Conservation (phyloP, 2,329 filamentous ascomycete genomes). For the Trichoderma brevicompactum region DNA sequence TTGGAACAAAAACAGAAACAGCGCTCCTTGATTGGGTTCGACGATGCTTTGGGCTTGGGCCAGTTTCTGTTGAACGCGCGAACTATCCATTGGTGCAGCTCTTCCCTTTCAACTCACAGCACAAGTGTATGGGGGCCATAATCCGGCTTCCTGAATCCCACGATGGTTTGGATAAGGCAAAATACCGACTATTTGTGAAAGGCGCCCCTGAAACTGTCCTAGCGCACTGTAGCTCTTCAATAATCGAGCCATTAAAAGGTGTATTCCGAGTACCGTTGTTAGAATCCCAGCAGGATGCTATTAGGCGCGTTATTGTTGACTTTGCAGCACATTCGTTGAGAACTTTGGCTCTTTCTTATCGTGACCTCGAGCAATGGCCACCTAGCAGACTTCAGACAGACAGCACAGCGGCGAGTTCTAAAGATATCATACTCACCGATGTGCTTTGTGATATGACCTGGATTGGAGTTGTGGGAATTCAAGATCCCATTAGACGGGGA, state of each 20-base stretch:
- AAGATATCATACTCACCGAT: slow-evolving; percentile 38
- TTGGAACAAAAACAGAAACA: slow-evolving; percentile 61
- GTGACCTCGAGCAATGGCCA: slow-evolving; percentile 74
- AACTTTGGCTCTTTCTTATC: slow-evolving; percentile 74
- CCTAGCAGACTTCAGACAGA: slow-evolving; percentile 62
- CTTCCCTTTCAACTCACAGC: slow-evolving; percentile 57
- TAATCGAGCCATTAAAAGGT: background rate
- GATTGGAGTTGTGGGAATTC: slow-evolving; percentile 52
- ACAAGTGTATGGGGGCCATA: slow-evolving; percentile 60
- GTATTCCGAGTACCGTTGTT: background rate
- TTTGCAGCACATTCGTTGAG: slow-evolving; percentile 70
- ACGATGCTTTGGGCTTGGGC: slow-evolving; percentile 53
- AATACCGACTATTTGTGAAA: slow-evolving; percentile 57
- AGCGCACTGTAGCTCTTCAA: slow-evolving; percentile 41
- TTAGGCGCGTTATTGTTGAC: slow-evolving; percentile 50
- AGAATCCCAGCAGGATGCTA: background rate
- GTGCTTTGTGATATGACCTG: background rate
- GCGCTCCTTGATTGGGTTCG: slow-evolving; percentile 55
- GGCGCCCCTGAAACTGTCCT: slow-evolving; percentile 61
- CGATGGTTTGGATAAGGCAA: slow-evolving; percentile 33
- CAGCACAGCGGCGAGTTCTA: slow-evolving; percentile 45
- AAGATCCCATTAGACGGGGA: slow-evolving; percentile 64
- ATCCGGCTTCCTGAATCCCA: slow-evolving; percentile 45
- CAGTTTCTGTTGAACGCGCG: slow-evolving; percentile 49
- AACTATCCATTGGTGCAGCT: slow-evolving; percentile 52